These are phyloP conservation scores for Pachysolen tannophilus DNA, from an alignment of 805 yeast genomes.

Conservation along the genomic window DNA sequence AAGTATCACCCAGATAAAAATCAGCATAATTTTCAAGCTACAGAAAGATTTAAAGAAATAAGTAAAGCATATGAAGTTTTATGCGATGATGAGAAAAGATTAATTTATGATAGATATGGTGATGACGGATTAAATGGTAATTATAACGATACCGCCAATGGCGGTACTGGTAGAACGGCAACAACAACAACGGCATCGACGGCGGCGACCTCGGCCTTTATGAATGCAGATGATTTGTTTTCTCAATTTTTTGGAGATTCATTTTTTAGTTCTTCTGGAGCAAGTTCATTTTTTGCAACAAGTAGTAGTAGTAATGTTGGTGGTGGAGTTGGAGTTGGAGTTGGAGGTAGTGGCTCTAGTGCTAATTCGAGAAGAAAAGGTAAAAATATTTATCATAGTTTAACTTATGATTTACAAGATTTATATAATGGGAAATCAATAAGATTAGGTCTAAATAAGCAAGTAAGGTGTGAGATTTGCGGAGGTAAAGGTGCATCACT, in stretches of 20 bases:
- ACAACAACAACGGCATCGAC: conserved; percentile 4
- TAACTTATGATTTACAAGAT: conserved; percentile 45
- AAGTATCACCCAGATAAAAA: conserved; percentile 40
- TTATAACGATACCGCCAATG: not conserved
- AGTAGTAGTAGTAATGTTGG: too few species aligned
- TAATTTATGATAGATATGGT: conserved; percentile 47
- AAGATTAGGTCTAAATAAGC: conserved; percentile 46
- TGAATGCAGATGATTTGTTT: conserved; percentile 21
- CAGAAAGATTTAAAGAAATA: conserved; percentile 53
- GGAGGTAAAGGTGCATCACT: conserved; percentile 41
- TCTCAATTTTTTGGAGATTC: conserved; percentile 21
- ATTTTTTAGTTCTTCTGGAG: too few species aligned
- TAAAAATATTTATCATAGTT: conserved; percentile 47
- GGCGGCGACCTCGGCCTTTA: conserved; percentile 1
- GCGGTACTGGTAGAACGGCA: not conserved
- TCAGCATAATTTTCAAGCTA: conserved; percentile 35
- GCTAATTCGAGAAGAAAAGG: conserved; percentile 27
- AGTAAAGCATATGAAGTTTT: conserved; percentile 62
- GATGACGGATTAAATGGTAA: conserved; percentile 31
- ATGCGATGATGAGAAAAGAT: conserved; percentile 35
- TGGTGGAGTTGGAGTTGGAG: too few species aligned
- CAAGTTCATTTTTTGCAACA: too few species aligned
- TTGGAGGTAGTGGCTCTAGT: too few species aligned
- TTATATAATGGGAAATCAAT: conserved; percentile 49
- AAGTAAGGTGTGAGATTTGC: conserved; percentile 41